Evolutionary conservation across 1,284 basidiomycete species (phyloP).

Genomic region (Stygiomarasmius scandens): DNA sequence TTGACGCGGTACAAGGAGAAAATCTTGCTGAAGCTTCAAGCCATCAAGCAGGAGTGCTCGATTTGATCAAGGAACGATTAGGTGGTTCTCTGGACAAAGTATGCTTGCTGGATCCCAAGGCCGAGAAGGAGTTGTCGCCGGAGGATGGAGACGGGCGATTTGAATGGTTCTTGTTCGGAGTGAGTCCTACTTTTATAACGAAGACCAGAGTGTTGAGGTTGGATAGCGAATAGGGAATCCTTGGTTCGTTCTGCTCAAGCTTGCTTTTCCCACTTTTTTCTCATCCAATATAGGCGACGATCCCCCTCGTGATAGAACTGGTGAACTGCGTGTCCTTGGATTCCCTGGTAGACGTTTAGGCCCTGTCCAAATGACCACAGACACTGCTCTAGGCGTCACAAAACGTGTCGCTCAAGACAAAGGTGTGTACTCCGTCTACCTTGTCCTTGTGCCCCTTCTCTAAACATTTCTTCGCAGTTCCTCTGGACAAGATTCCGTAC

Average conservation of each 20-base stretch:
- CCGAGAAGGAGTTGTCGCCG: slow-evolving; percentile 67
- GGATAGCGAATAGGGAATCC: slow-evolving; percentile 51
- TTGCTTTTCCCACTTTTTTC: background rate
- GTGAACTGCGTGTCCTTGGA: slow-evolving; percentile 83
- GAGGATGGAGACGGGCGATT: slow-evolving; percentile 76
- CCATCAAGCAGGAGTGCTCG: slow-evolving; percentile 65
- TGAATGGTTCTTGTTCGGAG: slow-evolving; percentile 87
- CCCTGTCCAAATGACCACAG: slow-evolving; percentile 95
- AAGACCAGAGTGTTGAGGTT: too few species aligned
- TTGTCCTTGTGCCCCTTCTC: background rate
- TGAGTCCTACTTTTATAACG: slow-evolving; percentile 34
- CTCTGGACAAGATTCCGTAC: slow-evolving; percentile 74
- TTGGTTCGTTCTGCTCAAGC: slow-evolving; percentile 42
- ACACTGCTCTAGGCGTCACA: slow-evolving; percentile 93
- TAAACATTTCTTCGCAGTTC: slow-evolving; percentile 40
- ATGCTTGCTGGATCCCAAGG: slow-evolving; percentile 89
- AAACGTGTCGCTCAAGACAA: slow-evolving; percentile 86
- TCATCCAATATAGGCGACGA: slow-evolving; percentile 70
- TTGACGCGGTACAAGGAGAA: slow-evolving; percentile 22
- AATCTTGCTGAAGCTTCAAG: slow-evolving; percentile 54
- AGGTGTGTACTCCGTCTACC: slow-evolving; percentile 40
- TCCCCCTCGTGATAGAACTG: slow-evolving; percentile 87
- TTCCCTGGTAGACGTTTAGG: slow-evolving; percentile 88
- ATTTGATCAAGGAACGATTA: slow-evolving; percentile 56
- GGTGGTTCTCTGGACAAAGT: slow-evolving; percentile 60